Percentiles rank a stretch among this genome's conserved stretches.
Evolutionary conservation across 2,329 filamentous ascomycete genomes (phyloP).

Genomic region (Tothia fuscella): DNA sequence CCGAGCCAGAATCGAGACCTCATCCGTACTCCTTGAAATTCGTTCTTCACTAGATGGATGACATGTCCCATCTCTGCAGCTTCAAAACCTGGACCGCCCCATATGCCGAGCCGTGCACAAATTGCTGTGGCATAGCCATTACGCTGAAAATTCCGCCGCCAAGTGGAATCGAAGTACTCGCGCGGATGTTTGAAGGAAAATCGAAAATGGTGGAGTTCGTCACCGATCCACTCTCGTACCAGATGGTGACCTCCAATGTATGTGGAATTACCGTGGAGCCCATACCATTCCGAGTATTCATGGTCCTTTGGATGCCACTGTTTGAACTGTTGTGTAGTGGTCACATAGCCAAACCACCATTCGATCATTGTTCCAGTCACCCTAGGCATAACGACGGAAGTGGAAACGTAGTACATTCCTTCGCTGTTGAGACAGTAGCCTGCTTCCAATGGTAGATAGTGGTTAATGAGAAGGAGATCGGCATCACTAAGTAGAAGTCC

Average conservation of each 20-base stretch:
- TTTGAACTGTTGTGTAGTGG: constrained; percentile 9
- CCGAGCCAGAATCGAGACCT: constrained; percentile 13
- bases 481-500: constrained; percentile 6
- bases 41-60: constrained; percentile 13
- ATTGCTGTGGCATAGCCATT: constrained; percentile 9
- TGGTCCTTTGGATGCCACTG: constrained; percentile 10
- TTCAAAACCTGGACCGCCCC: constrained; percentile 1
- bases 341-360: constrained; percentile 14
- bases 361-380: constrained; percentile 11
- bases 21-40: constrained; percentile 11
- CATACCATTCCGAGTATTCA: constrained; percentile 8
- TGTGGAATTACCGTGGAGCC: constrained; percentile 5
- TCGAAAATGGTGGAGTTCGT: constrained; percentile 1
- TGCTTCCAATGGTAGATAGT: constrained; percentile 11
- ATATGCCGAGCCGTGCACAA: constrained; percentile 7
- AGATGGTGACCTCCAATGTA: constrained; percentile 11
- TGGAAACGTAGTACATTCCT: constrained; percentile 12
- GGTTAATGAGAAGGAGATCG: constrained; percentile 4
- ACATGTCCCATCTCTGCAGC: constrained; percentile 10
- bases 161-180: constrained; percentile 9
- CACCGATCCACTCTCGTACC: constrained; percentile 10
- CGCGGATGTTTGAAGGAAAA: constrained; percentile 9
- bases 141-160: constrained; percentile 3
- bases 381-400: constrained; percentile 11
- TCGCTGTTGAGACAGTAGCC: constrained; percentile 10